These are phyloP conservation scores for Tylopilus cervinicoccineus DNA, from an alignment of 768 basidiomycete species.

Conservation along the genomic window DNA sequence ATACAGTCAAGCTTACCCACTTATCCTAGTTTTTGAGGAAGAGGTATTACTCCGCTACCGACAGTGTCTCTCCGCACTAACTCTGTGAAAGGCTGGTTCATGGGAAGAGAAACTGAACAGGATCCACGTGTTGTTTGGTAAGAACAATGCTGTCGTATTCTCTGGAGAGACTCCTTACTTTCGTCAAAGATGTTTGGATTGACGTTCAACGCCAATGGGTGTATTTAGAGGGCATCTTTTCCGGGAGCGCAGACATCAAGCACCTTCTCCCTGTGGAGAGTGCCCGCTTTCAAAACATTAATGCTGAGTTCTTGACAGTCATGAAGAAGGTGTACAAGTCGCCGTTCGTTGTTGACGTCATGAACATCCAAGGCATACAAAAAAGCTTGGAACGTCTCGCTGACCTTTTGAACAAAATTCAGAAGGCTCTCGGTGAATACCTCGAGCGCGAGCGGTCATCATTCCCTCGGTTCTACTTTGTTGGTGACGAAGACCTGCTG, in stretches of 20 bases:
- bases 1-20: constrained; percentile 1
- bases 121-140: constrained; percentile 94
- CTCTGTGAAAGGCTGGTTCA: constrained; percentile 57
- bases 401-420: constrained; percentile 95
- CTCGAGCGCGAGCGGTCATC: constrained; percentile 95
- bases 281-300: constrained; percentile 98
- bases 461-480: constrained; percentile 99
- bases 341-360: constrained; percentile 93
- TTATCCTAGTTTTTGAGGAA: constrained; percentile 73
- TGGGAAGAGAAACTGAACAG: constrained; percentile 98
- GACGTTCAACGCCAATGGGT: constrained; percentile 99
- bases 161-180: neutral
- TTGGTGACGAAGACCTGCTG: constrained; percentile 96
- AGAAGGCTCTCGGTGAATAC: constrained; percentile 98
- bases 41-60: constrained; percentile 45
- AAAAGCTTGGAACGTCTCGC: constrained; percentile 96
- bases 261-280: constrained; percentile 96
- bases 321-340: constrained; percentile 99
- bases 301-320: constrained; percentile 93
- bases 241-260: constrained; percentile 99
- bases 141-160: constrained; percentile 13
- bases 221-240: constrained; percentile 98
- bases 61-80: constrained; percentile 3
- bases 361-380: constrained; percentile 94
- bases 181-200: constrained; percentile 86